A percentile compares a stretch with the other conserved stretches of the same genome.
These are phyloP conservation scores for Dryas integrifolia DNA, from an alignment of 331 rosid species.

Conservation along the genomic window DNA sequence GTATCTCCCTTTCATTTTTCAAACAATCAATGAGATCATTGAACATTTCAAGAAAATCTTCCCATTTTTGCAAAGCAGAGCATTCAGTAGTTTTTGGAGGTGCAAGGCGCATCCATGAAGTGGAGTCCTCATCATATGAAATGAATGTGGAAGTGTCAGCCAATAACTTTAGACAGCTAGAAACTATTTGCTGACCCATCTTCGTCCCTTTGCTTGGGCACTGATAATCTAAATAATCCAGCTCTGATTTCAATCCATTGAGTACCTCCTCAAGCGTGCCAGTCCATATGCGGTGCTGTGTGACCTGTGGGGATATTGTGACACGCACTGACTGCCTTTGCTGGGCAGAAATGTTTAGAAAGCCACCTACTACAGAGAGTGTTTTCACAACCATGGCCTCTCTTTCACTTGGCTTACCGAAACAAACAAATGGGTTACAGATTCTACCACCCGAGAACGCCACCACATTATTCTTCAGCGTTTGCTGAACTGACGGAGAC, in stretches of 20 bases:
- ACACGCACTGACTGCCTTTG: constrained; percentile 67
- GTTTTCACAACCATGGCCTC: constrained; percentile 57
- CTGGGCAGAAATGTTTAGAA: constrained; percentile 63
- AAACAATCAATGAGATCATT: constrained; percentile 54
- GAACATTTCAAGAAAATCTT: constrained; percentile 76
- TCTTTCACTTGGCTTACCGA: constrained; percentile 55
- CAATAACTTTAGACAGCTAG: constrained; percentile 58
- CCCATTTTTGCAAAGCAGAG: constrained; percentile 54
- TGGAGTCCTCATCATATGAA: constrained; percentile 39
- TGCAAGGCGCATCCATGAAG: constrained; percentile 77
- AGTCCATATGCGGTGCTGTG: constrained; percentile 68
- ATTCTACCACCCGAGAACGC: constrained; percentile 18
- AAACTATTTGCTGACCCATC: constrained; percentile 66
- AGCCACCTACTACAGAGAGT: constrained; percentile 56
- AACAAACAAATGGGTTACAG: constrained; percentile 39
- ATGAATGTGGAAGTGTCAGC: constrained; percentile 33
- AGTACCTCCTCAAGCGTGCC: constrained; percentile 56
- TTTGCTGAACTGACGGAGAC: constrained; percentile 47
- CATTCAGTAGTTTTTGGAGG: constrained; percentile 39
- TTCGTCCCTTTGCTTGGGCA: constrained; percentile 36
- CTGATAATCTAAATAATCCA: constrained; percentile 39
- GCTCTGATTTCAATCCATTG: constrained; percentile 51
- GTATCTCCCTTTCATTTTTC: constrained; percentile 46
- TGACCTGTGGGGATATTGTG: constrained; percentile 55
- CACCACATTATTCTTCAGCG: constrained; percentile 27